Evolutionary conservation across 176 grass and related monocot species (phyloP), one percentile per base, ranked within the genome.

Genomic region (Alopecurus myosuroides): DNA sequence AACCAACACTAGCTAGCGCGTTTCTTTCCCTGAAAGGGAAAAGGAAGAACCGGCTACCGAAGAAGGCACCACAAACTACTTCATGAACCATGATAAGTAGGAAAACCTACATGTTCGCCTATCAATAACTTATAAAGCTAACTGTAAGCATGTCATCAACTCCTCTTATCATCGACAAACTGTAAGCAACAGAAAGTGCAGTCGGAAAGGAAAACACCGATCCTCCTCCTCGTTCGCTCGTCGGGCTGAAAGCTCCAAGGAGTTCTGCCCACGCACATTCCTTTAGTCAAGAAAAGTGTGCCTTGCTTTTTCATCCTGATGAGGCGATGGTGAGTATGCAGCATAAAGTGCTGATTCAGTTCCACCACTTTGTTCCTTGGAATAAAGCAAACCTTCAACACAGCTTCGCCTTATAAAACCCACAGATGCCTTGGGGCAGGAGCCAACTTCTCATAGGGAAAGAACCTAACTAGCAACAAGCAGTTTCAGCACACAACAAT

Each of bases 281-380:
- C 50, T 82, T 82, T 74, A 30, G 76, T 86, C 61, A 77, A 87
- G 78, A 73, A 80, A 80, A 84, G 57, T 29, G 51, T 42, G 67
- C 20, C 66, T 79, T 79, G 34, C 87, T 77, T 87, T 74, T 84
- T 17, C 75, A 64, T 82, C 64, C 77, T 86, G 84, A 81, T 89
- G 92, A 91, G 88, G 71, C 82, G 77, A 87, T 73, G 85, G 48
- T 90, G 88, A 82, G 77, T 68, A 63, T 74, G 77, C 85, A 90
- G 84, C 62, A 85, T 19, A 74, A 81, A 73, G 82, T 51, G 73
- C 45, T 86, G 84, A 90, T 86, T 86, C 88, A 42, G 79, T 80
- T 84, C 75, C 37, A 83, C 75, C 68, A 74, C 79, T 74, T 83
- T 87, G 75, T 80, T 87, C 84, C 84, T 73, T 58, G 88, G 88